Evolutionary conservation across 495 filamentous ascomycete species (phyloP).

Genomic region (Articulospora tetracladia): DNA sequence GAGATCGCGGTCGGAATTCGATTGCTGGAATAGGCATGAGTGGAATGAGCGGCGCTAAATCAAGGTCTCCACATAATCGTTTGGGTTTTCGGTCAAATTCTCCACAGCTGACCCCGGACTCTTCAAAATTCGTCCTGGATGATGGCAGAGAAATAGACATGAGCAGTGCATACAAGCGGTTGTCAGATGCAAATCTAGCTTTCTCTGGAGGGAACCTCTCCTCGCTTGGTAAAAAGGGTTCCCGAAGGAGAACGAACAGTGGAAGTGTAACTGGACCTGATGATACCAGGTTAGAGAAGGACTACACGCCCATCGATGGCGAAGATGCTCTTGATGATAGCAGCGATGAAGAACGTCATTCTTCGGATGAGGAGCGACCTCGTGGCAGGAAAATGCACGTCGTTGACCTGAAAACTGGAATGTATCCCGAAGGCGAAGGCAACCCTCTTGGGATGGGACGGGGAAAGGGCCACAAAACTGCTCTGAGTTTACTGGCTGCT

Average conservation of each 20-base stretch:
- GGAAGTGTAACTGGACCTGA: conserved; percentile 21
- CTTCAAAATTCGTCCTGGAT: conserved; percentile 39
- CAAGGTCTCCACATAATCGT: conserved; percentile 54
- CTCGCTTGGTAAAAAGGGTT: conserved; percentile 34
- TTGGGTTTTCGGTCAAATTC: conserved; percentile 56
- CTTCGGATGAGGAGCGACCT: conserved; percentile 46
- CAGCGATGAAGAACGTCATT: conserved; percentile 44
- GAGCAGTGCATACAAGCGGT: conserved; percentile 53
- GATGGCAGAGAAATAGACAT: conserved; percentile 52
- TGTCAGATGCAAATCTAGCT: conserved; percentile 62
- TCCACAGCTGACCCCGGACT: conserved; percentile 35
- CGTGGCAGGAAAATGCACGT: conserved; percentile 42
- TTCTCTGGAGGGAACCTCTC: conserved; percentile 52
- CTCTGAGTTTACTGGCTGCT: conserved; percentile 58
- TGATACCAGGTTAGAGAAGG: conserved; percentile 61
- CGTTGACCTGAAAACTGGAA: conserved; percentile 1
- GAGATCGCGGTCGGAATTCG: conserved; percentile 42
- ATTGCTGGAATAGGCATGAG: conserved; percentile 35
- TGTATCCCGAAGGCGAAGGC: conserved; percentile 22
- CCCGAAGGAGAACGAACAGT: conserved; percentile 18
- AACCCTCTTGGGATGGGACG: conserved; percentile 25
- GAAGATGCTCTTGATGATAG: conserved; percentile 51
- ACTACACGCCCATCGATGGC: conserved; percentile 59
- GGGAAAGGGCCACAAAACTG: conserved; percentile 33
- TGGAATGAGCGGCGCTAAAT: conserved; percentile 44